Conservation (phyloP, 192 early-diverging fungal genomes). For the Dissophora globulifera region DNA sequence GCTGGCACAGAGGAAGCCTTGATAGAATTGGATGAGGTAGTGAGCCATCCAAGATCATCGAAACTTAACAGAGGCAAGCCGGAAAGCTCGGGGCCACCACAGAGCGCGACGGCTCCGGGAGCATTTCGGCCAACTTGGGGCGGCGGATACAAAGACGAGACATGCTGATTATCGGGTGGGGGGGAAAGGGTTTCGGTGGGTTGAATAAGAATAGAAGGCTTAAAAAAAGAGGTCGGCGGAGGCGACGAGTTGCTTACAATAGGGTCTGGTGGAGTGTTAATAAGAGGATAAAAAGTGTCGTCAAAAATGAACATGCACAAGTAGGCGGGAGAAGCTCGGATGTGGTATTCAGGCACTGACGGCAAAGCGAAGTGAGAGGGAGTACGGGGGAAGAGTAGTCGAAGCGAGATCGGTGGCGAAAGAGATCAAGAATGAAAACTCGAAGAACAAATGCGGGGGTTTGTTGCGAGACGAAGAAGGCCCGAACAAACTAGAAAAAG, state of each 20-base stretch:
- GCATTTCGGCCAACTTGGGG: constrained; percentile 1
- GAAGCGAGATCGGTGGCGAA: constrained; percentile 4
- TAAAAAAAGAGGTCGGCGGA: constrained; percentile 22
- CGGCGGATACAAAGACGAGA: constrained; percentile 1
- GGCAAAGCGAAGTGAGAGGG: constrained; percentile 7
- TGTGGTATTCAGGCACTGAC: constrained; percentile 26
- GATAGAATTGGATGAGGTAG: constrained; percentile 10
- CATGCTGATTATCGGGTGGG: constrained; percentile 7
- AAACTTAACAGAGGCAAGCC: constrained; percentile 27
- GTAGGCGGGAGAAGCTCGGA: constrained; percentile 32
- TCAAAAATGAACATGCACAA: constrained; percentile 52
- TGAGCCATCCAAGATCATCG: constrained; percentile 29
- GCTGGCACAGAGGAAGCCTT: constrained; percentile 22
- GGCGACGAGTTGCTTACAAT: constrained; percentile 19
- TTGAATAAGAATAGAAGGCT: constrained; percentile 30
- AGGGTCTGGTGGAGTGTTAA: constrained; percentile 38
- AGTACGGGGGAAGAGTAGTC: neutral
- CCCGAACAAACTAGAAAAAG: constrained; percentile 11
- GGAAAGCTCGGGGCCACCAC: constrained; percentile 22
- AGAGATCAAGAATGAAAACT: constrained; percentile 4
- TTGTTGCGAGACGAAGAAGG: constrained; percentile 20
- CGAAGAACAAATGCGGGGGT: constrained; percentile 7
- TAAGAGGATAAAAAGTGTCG: constrained; percentile 31
- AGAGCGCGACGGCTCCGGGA: constrained; percentile 1
- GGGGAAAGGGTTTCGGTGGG: constrained; percentile 9